Evolutionary conservation across 139 green algal genomes (phyloP).

Genomic region (Tetradesmus lagerheimii): DNA sequence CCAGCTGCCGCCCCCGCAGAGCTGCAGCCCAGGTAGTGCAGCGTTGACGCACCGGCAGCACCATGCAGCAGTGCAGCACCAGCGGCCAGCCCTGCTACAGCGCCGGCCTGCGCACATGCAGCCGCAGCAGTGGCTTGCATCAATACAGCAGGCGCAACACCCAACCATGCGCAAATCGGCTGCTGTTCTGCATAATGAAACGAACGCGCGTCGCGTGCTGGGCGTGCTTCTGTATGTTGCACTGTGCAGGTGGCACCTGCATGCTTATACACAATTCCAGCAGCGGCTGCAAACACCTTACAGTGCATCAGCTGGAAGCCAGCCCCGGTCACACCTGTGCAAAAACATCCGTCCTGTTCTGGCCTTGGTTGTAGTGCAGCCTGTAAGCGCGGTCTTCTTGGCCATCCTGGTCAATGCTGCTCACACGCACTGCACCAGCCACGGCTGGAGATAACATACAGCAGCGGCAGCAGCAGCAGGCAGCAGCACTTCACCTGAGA

Average conservation of each 20-base stretch:
- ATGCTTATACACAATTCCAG: neutral
- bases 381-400: conserved; percentile 69
- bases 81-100: conserved; percentile 28
- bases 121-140: neutral
- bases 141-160: neutral
- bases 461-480: conserved; percentile 7
- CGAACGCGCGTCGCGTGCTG: too few species aligned
- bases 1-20: conserved; percentile 47
- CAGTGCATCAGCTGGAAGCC: neutral
- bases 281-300: neutral
- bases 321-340: conserved; percentile 11
- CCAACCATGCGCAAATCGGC: too few species aligned
- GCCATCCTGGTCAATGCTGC: conserved; percentile 55
- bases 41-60: neutral
- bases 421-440: conserved; percentile 42
- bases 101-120: neutral
- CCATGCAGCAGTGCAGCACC: conserved; percentile 40
- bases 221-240: neutral
- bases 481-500: neutral
- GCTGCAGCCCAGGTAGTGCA: conserved; percentile 50
- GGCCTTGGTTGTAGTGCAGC: conserved; percentile 68
- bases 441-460: neutral
- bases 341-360: conserved; percentile 60
- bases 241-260: neutral
- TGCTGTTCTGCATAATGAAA: neutral